Evolutionary conservation across 1,139 yeast species (phyloP).

Genomic region (Hansenula anomala): DNA sequence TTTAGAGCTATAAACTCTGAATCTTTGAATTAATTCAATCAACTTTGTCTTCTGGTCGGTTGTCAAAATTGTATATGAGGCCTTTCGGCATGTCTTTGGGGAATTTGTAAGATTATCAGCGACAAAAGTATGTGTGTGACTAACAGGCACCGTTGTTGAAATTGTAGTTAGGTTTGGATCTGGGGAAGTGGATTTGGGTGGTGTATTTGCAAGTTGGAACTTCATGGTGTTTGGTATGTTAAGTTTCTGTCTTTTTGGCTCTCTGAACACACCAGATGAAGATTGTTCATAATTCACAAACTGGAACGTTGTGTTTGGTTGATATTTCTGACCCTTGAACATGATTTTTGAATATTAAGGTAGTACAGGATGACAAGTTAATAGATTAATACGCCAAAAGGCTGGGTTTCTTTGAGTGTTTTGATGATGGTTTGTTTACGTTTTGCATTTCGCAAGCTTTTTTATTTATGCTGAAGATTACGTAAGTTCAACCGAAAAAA

Average conservation of each 20-base stretch:
- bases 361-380: too few species aligned
- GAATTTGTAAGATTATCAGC: not conserved
- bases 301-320: constrained; percentile 2
- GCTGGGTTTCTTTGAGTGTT: too few species aligned
- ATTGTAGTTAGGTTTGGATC: not conserved
- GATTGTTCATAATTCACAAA: constrained; percentile 6
- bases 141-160: not conserved
- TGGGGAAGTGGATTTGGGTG: not conserved
- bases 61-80: constrained; percentile 4
- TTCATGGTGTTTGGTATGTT: constrained; percentile 5
- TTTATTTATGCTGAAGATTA: too few species aligned
- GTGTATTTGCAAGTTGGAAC: not conserved
- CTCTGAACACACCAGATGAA: constrained; percentile 1
- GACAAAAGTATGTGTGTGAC: constrained; percentile 1
- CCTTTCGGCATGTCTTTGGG: not conserved
- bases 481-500: too few species aligned
- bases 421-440: too few species aligned
- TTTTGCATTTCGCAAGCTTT: too few species aligned
- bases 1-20: not conserved
- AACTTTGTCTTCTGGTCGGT: constrained; percentile 1
- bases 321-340: constrained; percentile 3
- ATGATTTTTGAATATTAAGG: not conserved
- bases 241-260: constrained; percentile 1
- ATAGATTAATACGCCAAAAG: too few species aligned
- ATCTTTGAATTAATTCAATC: not conserved